These are phyloP conservation scores for Ambrosia trifida DNA, from an alignment of 129 eudicot genomes.

Conservation along the genomic window DNA sequence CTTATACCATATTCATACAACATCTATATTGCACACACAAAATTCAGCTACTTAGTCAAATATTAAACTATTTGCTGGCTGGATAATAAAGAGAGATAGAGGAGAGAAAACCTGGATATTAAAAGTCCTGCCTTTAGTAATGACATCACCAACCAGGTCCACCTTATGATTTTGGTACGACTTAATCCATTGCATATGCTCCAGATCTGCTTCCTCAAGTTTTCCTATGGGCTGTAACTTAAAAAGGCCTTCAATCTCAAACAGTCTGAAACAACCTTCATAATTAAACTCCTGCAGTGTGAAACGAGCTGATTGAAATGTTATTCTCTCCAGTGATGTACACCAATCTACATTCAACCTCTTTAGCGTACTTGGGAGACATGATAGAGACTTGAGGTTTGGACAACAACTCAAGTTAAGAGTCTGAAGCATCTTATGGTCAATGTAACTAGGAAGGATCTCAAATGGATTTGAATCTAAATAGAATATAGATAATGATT, in stretches of 20 bases:
- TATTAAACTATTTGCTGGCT: not conserved
- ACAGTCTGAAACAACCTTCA: constrained; percentile 23
- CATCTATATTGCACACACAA: not conserved
- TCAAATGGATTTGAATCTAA: not conserved
- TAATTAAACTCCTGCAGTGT: not conserved
- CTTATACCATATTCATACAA: not conserved
- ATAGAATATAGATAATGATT: not conserved
- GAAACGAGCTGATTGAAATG: not conserved
- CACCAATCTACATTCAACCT: too few relatives aligned
- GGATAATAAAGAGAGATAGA: not conserved
- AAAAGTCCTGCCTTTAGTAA: constrained; percentile 12
- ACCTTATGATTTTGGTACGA: not conserved
- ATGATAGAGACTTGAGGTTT: too few relatives aligned
- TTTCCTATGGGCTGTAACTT: not conserved
- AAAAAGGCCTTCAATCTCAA: constrained; percentile 18
- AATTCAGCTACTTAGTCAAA: not conserved
- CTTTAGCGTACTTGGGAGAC: too few relatives aligned
- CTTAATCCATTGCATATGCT: constrained; percentile 16
- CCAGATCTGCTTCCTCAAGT: constrained; percentile 10
- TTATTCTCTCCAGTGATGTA: not conserved
- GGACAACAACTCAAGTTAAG: too few relatives aligned
- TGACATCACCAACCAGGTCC: constrained; percentile 10
- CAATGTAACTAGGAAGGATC: constrained; percentile 7
- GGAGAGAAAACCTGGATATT: constrained; percentile 7
- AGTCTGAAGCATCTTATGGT: not conserved